Percentiles rank a stretch among this genome's conserved stretches.
phyloP scores from a whole-genome alignment of 2,329 filamentous ascomycete species.

The Fusarium continuum region DNA sequence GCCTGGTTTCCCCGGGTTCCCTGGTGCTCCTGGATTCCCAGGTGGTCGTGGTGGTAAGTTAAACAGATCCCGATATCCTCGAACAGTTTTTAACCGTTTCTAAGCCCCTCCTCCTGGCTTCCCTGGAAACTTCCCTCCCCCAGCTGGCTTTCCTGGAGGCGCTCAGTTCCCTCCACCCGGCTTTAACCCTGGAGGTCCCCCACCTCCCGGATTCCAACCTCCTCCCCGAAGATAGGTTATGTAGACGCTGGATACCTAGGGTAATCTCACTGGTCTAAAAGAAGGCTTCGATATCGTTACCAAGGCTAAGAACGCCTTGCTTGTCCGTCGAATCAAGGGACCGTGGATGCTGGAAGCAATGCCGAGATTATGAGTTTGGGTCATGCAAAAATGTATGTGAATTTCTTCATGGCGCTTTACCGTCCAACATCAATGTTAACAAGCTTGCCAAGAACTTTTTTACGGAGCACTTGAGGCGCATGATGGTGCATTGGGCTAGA shows the following conservation, averaged over 20 bases:
- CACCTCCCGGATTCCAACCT: constrained; percentile 78
- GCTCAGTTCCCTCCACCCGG: constrained; percentile 60
- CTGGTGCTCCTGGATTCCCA: constrained; percentile 58
- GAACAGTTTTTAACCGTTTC: constrained; percentile 46
- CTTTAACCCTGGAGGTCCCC: constrained; percentile 62
- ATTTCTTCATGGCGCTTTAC: constrained; percentile 38
- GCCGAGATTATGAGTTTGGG: constrained; percentile 40
- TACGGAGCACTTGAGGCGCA: constrained; percentile 34
- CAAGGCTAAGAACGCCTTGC: constrained; percentile 34
- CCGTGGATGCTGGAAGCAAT: constrained; percentile 24
- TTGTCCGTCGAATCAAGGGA: constrained; percentile 33
- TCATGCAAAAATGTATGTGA: constrained; percentile 46
- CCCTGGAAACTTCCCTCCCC: constrained; percentile 43
- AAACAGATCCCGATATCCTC: constrained; percentile 1
- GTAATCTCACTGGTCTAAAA: constrained; percentile 39
- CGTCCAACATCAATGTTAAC: constrained; percentile 42
- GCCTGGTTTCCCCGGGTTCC: constrained; percentile 64
- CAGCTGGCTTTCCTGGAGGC: constrained; percentile 58
- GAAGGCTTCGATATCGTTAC: constrained; percentile 39
- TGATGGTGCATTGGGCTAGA: constrained; percentile 21
- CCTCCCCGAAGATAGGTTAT: constrained; percentile 67
- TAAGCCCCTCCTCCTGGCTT: constrained; percentile 60
- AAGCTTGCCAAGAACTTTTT: constrained; percentile 31
- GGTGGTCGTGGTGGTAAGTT: constrained; percentile 65
- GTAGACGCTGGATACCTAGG: constrained; percentile 38